phyloP scores from a whole-genome alignment of 2,329 filamentous ascomycete genomes.

The Eutypa lata region DNA sequence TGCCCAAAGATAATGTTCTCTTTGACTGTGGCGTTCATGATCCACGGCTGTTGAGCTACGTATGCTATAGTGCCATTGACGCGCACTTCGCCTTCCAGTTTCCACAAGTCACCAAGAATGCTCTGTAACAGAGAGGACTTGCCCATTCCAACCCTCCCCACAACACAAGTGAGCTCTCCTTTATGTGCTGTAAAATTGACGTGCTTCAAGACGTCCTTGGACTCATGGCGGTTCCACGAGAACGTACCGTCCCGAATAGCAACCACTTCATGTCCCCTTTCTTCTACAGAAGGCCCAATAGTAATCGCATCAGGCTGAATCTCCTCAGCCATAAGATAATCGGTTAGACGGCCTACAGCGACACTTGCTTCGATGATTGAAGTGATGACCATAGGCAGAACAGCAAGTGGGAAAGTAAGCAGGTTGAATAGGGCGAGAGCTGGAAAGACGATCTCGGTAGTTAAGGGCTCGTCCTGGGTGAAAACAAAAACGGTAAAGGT shows the following conservation, averaged over 20 bases:
- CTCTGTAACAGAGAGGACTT: slow-evolving; percentile 91
- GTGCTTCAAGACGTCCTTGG: slow-evolving; percentile 68
- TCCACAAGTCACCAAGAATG: slow-evolving; percentile 89
- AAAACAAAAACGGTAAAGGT: slow-evolving; percentile 95
- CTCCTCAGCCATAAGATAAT: slow-evolving; percentile 84
- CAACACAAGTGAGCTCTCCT: slow-evolving; percentile 87
- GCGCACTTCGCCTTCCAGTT: slow-evolving; percentile 77
- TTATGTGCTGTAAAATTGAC: slow-evolving; percentile 89
- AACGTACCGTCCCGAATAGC: slow-evolving; percentile 82
- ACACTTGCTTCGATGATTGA: slow-evolving; percentile 95
- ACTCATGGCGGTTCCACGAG: slow-evolving; percentile 87
- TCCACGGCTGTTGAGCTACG: slow-evolving; percentile 89
- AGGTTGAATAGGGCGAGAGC: slow-evolving; percentile 90
- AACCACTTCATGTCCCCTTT: slow-evolving; percentile 81
- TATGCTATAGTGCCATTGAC: slow-evolving; percentile 84
- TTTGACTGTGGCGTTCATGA: slow-evolving; percentile 95
- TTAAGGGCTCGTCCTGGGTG: slow-evolving; percentile 75
- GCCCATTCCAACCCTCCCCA: slow-evolving; percentile 89
- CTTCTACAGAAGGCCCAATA: slow-evolving; percentile 65
- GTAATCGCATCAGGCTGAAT: slow-evolving; percentile 81
- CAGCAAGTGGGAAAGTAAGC: slow-evolving; percentile 87
- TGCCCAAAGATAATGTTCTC: slow-evolving; percentile 98
- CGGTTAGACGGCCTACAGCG: slow-evolving; percentile 79
- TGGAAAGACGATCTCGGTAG: slow-evolving; percentile 94
- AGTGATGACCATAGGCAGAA: slow-evolving; percentile 97